phyloP scores from a whole-genome alignment of 768 basidiomycete genomes.

The Mycena metata region DNA sequence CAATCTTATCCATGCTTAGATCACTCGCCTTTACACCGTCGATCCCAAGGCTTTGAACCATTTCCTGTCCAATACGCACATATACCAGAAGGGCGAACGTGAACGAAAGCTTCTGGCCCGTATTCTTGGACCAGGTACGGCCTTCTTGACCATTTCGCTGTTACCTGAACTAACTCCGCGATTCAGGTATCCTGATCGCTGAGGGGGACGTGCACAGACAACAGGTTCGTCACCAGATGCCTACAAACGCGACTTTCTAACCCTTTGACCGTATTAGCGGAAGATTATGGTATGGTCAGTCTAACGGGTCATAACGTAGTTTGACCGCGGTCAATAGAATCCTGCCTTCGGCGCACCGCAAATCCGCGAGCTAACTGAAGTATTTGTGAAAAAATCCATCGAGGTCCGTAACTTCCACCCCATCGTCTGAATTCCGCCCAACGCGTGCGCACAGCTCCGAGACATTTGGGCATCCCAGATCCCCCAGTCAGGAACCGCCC shows the following conservation, averaged over 20 bases:
- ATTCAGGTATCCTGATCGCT: constrained; percentile 52
- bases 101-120: constrained; percentile 43
- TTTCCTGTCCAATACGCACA: constrained; percentile 59
- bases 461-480: constrained; percentile 49
- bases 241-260: neutral
- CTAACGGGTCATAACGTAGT: neutral
- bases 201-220: constrained; percentile 43
- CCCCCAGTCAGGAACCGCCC: constrained; percentile 31
- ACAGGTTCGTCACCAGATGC: constrained; percentile 24
- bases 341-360: constrained; percentile 63
- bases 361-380: constrained; percentile 56
- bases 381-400: constrained; percentile 56
- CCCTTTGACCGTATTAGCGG: constrained; percentile 32
- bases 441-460: constrained; percentile 44
- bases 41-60: constrained; percentile 65
- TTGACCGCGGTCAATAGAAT: constrained; percentile 45
- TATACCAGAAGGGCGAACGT: constrained; percentile 59
- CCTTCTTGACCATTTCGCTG: neutral
- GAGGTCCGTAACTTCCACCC: constrained; percentile 39
- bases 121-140: constrained; percentile 46
- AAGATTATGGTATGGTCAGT: constrained; percentile 41
- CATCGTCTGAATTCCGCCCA: neutral
- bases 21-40: constrained; percentile 55
- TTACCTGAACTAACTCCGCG: neutral
- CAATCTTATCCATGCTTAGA: constrained; percentile 24